Base-by-base conservation (phyloP, 345 rosid species). In the Linum lewisii region DNA sequence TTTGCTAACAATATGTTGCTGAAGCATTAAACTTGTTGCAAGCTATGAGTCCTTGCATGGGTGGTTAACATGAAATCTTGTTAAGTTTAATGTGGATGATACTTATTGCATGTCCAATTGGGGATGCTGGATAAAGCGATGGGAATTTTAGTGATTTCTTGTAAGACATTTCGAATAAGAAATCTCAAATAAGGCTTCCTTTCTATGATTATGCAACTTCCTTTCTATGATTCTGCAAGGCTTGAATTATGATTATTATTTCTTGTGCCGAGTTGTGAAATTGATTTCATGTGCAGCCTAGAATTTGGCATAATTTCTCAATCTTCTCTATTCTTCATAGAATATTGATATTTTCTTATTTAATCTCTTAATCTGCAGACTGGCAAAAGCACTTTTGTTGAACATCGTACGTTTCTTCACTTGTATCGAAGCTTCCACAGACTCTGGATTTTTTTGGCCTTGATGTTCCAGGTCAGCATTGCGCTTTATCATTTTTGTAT, bases 321-420 rank as follows among this genome's bases (percentile, higher is more conserved):
- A 8, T 29, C 6, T 54, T 54, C 16, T 23, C 16, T 54, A 1
- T 16, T 23, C 57, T 23, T 14, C 24, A 54, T 29, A 29, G 34
- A 23, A 24, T 38, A 1, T 38, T 7, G 50, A 9, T 36, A 22
- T 45, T 23, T 14, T 34, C 55, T 34, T 18, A 54, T 56, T 47
- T 18, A 22, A 24, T 36, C 45, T 60, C 36, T 34, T 24, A 42
- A 59, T 21, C 69, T 71, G 29, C 74, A 93, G 99, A 85, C 95
- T 59, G 99, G 95, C 50, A 93, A 93, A 79, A 84, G 96, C 78
- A 73, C 92, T 60, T 93, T 93, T 60, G 97, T 93, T 50, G 99
- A 93, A 84, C 99, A 93, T 68, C 89, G 99, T 60, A 81, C 97
- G 58, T 93, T 87, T 78, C 90, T 93, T 69, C 99, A 93, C 77